Evolutionary conservation across 371 early-diverging fungal genomes (phyloP).

Genomic region (Amoeboradix gromovi): DNA sequence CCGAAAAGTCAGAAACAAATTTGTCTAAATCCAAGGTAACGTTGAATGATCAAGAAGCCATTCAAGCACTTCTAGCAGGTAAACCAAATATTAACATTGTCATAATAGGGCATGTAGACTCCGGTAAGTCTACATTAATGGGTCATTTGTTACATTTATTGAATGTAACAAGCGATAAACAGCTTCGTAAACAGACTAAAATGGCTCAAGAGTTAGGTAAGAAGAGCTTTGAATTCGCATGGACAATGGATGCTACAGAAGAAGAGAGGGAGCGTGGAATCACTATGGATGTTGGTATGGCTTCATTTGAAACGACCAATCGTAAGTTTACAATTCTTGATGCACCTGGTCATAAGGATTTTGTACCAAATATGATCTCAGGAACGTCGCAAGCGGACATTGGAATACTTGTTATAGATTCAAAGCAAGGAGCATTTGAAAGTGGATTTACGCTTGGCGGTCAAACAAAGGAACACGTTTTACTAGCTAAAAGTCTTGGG

Average conservation of each 20-base stretch:
- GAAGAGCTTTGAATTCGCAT: constrained; percentile 69
- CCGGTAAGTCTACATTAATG: constrained; percentile 94
- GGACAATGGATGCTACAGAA: constrained; percentile 78
- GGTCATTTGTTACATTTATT: constrained; percentile 69
- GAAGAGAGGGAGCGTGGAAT: constrained; percentile 82
- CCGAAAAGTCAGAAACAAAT: neutral
- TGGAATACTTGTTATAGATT: constrained; percentile 79
- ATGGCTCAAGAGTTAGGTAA: constrained; percentile 78
- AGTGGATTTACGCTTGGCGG: constrained; percentile 85
- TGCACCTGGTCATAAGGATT: constrained; percentile 96
- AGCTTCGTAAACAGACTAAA: constrained; percentile 62
- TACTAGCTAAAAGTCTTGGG: constrained; percentile 56
- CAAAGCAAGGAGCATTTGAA: constrained; percentile 76
- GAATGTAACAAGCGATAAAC: constrained; percentile 61
- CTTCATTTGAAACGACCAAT: constrained; percentile 49
- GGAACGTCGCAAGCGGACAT: constrained; percentile 91
- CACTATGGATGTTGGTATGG: constrained; percentile 80
- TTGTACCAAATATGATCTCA: constrained; percentile 93
- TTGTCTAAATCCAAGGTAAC: too few species aligned
- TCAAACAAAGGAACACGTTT: constrained; percentile 87
- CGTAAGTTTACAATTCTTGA: constrained; percentile 59
- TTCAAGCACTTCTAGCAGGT: neutral
- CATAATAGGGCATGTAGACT: constrained; percentile 98
- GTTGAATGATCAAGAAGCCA: neutral
- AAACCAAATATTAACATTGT: constrained; percentile 40